A percentile compares a stretch with the other conserved stretches of the same genome.
These are phyloP conservation scores for Cyberlindnera misumaiensis DNA, from an alignment of 805 yeast genomes.

Conservation along the genomic window DNA sequence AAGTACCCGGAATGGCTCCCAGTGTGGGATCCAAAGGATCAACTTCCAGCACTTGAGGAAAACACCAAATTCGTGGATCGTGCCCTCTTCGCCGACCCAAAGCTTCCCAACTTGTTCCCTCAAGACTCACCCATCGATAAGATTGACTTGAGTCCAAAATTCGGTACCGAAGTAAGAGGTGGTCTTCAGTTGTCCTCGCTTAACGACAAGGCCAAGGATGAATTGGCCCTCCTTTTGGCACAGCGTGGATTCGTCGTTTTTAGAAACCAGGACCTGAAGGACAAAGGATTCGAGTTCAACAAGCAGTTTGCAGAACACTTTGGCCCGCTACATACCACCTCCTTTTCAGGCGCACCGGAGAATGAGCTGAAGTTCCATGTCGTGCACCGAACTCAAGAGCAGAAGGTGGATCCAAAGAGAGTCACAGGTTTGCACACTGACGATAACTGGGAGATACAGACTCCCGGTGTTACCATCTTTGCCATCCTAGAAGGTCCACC, in stretches of 20 bases:
- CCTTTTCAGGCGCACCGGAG: slow-evolving; percentile 67
- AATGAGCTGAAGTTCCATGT: slow-evolving; percentile 54
- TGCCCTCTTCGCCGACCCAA: slow-evolving; percentile 53
- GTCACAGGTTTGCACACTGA: slow-evolving; percentile 64
- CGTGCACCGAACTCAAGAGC: slow-evolving; percentile 22
- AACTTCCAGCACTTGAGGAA: slow-evolving; percentile 44
- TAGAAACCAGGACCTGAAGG: slow-evolving; percentile 59
- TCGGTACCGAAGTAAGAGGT: slow-evolving; percentile 52
- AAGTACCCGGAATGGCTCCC: slow-evolving; percentile 55
- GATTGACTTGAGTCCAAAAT: slow-evolving; percentile 52
- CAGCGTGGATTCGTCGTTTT: slow-evolving; percentile 64
- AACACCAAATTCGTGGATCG: slow-evolving; percentile 54
- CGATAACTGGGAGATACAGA: slow-evolving; percentile 70
- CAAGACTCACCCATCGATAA: slow-evolving; percentile 20
- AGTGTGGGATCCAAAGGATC: slow-evolving; percentile 57
- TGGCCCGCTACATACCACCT: slow-evolving; percentile 68
- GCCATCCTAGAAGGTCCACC: slow-evolving; percentile 54
- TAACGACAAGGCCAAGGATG: slow-evolving; percentile 52
- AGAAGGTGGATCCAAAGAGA: slow-evolving; percentile 18
- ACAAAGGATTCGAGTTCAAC: slow-evolving; percentile 42
- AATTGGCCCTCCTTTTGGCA: slow-evolving; percentile 61
- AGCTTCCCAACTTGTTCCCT: slow-evolving; percentile 45
- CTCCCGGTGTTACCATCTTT: slow-evolving; percentile 51
- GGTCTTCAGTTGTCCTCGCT: slow-evolving; percentile 56
- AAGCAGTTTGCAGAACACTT: slow-evolving; percentile 53